Conservation (phyloP, 163 green algal species). For the Scenedesmus sp. region DNA sequence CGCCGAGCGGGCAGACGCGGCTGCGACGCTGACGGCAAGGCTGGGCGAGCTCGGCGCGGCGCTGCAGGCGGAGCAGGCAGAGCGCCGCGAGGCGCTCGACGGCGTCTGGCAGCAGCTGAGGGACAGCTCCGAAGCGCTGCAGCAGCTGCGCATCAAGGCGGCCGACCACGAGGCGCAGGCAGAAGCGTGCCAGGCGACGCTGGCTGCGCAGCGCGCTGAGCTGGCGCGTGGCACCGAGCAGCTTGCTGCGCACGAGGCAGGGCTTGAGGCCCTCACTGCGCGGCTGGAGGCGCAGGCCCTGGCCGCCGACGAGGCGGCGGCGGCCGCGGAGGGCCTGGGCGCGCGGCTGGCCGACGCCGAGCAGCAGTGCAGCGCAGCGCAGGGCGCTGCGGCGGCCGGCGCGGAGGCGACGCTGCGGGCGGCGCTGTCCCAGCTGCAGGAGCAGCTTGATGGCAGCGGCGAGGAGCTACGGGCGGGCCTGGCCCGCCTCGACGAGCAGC, state of each 20-base stretch:
- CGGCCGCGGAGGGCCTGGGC: not conserved
- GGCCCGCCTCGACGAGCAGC: not conserved
- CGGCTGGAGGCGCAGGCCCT: not conserved
- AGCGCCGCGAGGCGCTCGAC: too few relatives aligned
- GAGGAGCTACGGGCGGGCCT: not conserved
- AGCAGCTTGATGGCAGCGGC: not conserved
- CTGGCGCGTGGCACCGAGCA: too few relatives aligned
- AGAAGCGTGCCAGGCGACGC: too few relatives aligned
- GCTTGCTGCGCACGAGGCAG: too few relatives aligned
- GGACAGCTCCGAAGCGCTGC: too few relatives aligned
- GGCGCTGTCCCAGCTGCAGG: not conserved
- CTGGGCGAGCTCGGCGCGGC: not conserved
- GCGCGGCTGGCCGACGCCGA: not conserved
- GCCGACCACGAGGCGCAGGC: too few relatives aligned
- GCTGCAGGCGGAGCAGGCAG: constrained; percentile 20
- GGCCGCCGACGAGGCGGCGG: not conserved
- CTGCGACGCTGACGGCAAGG: not conserved
- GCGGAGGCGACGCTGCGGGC: too few relatives aligned
- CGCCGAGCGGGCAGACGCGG: constrained; percentile 32
- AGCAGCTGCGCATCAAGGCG: too few relatives aligned
- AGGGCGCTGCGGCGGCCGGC: too few relatives aligned
- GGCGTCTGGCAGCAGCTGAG: too few relatives aligned
- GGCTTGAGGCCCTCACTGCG: not conserved
- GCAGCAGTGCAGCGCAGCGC: too few relatives aligned
- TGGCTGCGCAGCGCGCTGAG: too few relatives aligned